Evolutionary conservation across 2,329 filamentous ascomycete species (phyloP).

Genomic region (Cercospora sp.): DNA sequence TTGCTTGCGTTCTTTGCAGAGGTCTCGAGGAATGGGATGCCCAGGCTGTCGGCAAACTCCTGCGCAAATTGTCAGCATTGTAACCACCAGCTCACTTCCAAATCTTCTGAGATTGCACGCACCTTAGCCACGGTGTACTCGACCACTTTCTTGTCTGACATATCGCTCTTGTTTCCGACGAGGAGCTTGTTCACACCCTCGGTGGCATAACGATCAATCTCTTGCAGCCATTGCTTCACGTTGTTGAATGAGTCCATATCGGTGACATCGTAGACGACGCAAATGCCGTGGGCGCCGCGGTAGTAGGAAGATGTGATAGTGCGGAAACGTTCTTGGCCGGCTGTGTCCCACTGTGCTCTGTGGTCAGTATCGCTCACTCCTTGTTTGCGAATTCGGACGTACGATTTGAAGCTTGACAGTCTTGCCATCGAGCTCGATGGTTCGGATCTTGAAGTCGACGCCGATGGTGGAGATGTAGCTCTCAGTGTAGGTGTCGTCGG

Average conservation of each 20-base stretch:
- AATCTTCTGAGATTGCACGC: slow-evolving; percentile 40
- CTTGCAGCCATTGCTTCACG: slow-evolving; percentile 99
- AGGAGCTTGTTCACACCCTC: slow-evolving; percentile 99
- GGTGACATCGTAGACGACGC: slow-evolving; percentile 99
- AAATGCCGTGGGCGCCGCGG: slow-evolving; percentile 97
- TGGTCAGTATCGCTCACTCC: slow-evolving; percentile 11
- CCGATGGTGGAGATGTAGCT: slow-evolving; percentile 99
- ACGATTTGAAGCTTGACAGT: slow-evolving; percentile 99
- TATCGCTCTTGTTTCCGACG: slow-evolving; percentile 99
- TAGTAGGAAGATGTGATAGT: slow-evolving; percentile 99
- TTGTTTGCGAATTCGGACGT: slow-evolving; percentile 45
- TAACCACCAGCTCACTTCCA: background rate
- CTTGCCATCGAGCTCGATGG: slow-evolving; percentile 99
- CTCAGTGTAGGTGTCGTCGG: slow-evolving; percentile 98
- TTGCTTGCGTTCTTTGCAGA: slow-evolving; percentile 99
- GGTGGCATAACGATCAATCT: slow-evolving; percentile 98
- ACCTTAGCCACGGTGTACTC: slow-evolving; percentile 99
- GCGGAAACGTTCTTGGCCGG: slow-evolving; percentile 98
- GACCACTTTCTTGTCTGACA: slow-evolving; percentile 99
- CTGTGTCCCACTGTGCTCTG: slow-evolving; percentile 84
- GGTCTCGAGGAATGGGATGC: slow-evolving; percentile 98
- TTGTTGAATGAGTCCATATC: slow-evolving; percentile 99
- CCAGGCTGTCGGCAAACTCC: slow-evolving; percentile 98
- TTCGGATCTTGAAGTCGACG: slow-evolving; percentile 99
- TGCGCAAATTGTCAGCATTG: slow-evolving; percentile 44